Percentiles rank a stretch among this genome's conserved stretches.
These are phyloP conservation scores for Heliamphora exappendiculata DNA, from an alignment of 148 eudicot genomes.

Conservation along the genomic window DNA sequence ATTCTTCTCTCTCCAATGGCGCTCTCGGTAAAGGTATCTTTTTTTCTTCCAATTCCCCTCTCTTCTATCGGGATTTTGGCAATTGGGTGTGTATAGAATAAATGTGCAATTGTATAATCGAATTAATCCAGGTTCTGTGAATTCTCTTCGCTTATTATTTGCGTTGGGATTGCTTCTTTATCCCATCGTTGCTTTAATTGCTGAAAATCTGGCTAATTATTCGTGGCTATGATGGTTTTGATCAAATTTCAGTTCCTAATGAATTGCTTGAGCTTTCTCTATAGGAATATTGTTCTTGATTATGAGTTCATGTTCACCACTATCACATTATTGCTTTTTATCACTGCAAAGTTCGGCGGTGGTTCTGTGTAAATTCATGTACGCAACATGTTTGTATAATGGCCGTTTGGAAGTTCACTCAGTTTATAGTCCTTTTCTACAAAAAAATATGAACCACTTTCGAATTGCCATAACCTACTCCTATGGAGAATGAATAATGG, in stretches of 20 bases:
- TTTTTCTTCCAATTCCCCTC: not conserved
- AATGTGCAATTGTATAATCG: not conserved
- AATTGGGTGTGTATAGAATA: not conserved
- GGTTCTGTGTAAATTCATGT: not conserved
- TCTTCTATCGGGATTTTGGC: not conserved
- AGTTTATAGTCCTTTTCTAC: not conserved
- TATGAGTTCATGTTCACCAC: conserved; percentile 5
- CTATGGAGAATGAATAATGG: not conserved
- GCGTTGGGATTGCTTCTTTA: not conserved
- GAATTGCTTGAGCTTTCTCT: not conserved
- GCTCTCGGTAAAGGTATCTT: conserved; percentile 8
- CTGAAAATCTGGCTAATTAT: not conserved
- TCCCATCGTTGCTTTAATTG: not conserved
- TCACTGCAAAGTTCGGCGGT: not conserved
- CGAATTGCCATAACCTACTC: not conserved
- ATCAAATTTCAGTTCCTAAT: not conserved
- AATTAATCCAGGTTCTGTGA: not conserved
- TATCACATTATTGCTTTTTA: not conserved
- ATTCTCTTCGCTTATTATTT: conserved; percentile 1
- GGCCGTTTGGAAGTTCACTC: not conserved
- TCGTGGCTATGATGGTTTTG: not conserved
- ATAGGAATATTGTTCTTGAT: not conserved
- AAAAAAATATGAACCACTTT: not conserved
- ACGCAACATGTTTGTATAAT: not conserved
- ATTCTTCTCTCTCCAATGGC: conserved; percentile 12